Evolutionary conservation across 345 rosid species (phyloP).

Genomic region (Euphorbia tirucalli): DNA sequence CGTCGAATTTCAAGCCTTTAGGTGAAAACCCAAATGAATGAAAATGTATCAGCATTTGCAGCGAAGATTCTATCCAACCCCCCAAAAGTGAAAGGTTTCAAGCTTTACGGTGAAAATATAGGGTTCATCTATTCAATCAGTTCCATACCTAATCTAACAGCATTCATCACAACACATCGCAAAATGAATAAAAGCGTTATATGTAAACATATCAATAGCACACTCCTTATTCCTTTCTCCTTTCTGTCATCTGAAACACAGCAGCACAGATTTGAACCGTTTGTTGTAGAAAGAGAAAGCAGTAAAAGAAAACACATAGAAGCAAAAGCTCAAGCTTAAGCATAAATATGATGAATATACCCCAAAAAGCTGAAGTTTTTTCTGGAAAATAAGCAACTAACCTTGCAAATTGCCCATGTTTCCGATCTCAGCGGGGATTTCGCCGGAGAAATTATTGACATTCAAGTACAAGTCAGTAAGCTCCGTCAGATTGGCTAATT

Average conservation of each 20-base stretch:
- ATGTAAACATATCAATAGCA: too few species aligned
- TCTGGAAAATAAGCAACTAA: constrained; percentile 20
- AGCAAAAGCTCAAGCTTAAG: too few species aligned
- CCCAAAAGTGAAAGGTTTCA: not conserved
- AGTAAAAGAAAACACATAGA: too few species aligned
- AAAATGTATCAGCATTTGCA: not conserved
- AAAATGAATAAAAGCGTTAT: too few species aligned
- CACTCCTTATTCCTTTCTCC: too few species aligned
- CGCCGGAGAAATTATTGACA: constrained; percentile 78
- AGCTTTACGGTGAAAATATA: not conserved
- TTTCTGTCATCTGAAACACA: too few species aligned
- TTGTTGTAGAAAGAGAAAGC: too few species aligned
- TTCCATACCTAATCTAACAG: too few species aligned
- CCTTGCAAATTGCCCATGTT: constrained; percentile 77
- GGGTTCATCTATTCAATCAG: too few species aligned
- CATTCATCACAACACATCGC: too few species aligned
- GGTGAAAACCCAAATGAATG: not conserved
- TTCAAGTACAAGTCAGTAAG: constrained; percentile 80
- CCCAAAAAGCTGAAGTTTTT: too few species aligned
- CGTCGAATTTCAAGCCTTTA: not conserved
- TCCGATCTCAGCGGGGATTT: constrained; percentile 69
- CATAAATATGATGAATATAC: not conserved
- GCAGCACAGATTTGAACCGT: not conserved
- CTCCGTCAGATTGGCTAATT: constrained; percentile 52
- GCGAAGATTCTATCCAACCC: not conserved